Base-by-base conservation (phyloP, 2,329 filamentous ascomycete species). In the Scedosporium aurantiacum region DNA sequence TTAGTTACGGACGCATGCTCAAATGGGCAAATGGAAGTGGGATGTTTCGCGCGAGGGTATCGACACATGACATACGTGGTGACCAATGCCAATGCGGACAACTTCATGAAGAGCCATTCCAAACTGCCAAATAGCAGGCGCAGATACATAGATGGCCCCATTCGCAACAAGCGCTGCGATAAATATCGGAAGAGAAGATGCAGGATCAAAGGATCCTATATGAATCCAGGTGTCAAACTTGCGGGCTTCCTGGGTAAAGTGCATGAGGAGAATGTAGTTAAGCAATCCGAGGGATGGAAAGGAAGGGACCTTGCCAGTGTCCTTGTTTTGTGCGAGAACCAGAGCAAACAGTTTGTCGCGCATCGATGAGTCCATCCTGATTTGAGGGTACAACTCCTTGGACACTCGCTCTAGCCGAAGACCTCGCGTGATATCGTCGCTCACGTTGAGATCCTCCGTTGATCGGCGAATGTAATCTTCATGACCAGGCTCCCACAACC, bases 271-370 rank as follows among this genome's bases (percentile, higher is more conserved):
- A 61, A 87, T 74, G 8, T 79, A 82, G 65, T 87, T 84, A 63
- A 88, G 74, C 2, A 84, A 70, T 23, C 83, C 80, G 18, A 82
- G 77, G 1, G 82, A 83, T 0, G 84, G 84, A 64, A 88, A 88
- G 0, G 84, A 85, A 1, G 78, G 79, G 71, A 71, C 79, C 72
- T 71, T 80, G 66, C 73, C 72, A 64, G 75, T 75, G 45, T 75
- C 75, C 56, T 79, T 80, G 66, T 81, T 86, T 3, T 80, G 83
- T 57, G 79, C 77, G 41, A 90, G 73, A 1, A 89, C 81, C 62
- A 89, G 78, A 10, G 81, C 84, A 61, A 90, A 74, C 1, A 89
- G 79, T 56, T 79, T 79, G 69, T 90, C 87, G 3, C 85, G 79
- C 21, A 75, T 77, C 5, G 78, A 72, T 25, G 73, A 68, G 28